Evolutionary conservation across 768 basidiomycete species (phyloP), one percentile per base, ranked within the genome.

Genomic region (Suillus decipiens): DNA sequence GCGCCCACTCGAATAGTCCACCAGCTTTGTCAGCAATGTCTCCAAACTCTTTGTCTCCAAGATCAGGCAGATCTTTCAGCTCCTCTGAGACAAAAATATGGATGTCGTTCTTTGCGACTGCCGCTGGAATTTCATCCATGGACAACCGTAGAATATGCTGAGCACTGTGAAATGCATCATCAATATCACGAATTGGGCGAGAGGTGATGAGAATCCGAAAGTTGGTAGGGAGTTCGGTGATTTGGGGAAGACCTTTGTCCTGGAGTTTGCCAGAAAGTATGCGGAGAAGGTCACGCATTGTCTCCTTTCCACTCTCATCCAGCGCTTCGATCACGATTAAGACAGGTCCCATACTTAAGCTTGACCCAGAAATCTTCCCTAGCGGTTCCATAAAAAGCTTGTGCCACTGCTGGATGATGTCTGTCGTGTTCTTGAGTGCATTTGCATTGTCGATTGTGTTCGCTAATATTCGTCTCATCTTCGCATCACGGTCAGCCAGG

Each of bases 241-340:
- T 33, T 14, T 28, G 1, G 7, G 48, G 48, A 15, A 50, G 24
- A 7, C 15, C 48, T 15, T 17, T 1, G 14, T 17, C 15, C 48
- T 28, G 7, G 9, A 50, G 28, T 55, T 15, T 53, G 2, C 53
- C 39, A 1, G 63, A 28, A 36, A 76, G 22, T 36, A 67, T 53
- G 10, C 43, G 31, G 9, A 79, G 68, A 42, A 78, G 65, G 1
- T 55, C 33, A 11, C 61, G 58, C n/a, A 71, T 71, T 47, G 41
- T 45, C 10, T 56, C 17, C 4, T 11, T 24, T 7, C 61, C 63
- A 28, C 66, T 66, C 51, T 66, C 68, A 22, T 70, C 68, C 22
- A 72, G 37, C 2, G 63, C 73, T 54, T 75, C 74, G 15, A 73
- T 69, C 33, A 75, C 62, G 11, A 72, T 61, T 8, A 72, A 53